phyloP scores from a whole-genome alignment of 1,284 basidiomycete species.

The Agroathelia rolfsii region DNA sequence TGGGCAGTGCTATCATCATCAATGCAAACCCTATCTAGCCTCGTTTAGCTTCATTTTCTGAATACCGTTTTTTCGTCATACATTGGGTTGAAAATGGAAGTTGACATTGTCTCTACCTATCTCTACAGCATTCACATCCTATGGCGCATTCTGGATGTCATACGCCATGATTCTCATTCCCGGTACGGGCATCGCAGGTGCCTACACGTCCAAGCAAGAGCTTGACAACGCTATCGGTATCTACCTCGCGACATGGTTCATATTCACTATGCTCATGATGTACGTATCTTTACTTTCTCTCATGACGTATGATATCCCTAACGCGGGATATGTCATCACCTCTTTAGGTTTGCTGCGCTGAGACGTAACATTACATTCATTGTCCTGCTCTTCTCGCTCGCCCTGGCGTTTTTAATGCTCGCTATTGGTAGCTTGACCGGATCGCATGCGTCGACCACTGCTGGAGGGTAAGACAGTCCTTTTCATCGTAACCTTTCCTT shows the following conservation, averaged over 20 bases:
- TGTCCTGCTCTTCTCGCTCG: constrained; percentile 65
- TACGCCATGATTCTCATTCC: constrained; percentile 63
- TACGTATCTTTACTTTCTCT: constrained; percentile 22
- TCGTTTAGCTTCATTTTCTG: too few species aligned
- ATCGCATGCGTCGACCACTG: too few species aligned
- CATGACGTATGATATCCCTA: not conserved
- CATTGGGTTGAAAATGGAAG: too few species aligned
- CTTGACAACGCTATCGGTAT: constrained; percentile 53
- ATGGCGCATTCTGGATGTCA: constrained; percentile 81
- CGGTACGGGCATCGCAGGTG: constrained; percentile 42
- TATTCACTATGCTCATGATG: constrained; percentile 58
- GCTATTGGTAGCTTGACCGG: constrained; percentile 33
- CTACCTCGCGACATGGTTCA: constrained; percentile 61
- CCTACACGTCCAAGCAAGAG: constrained; percentile 36
- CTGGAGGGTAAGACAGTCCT: constrained; percentile 16
- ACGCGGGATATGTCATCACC: too few species aligned
- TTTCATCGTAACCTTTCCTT: constrained; percentile 1
- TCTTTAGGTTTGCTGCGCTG: constrained; percentile 56
- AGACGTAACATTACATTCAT: constrained; percentile 60
- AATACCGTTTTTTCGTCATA: too few species aligned
- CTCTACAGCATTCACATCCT: constrained; percentile 68
- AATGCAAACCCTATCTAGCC: too few species aligned
- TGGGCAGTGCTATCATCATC: too few species aligned
- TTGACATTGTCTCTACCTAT: constrained; percentile 2
- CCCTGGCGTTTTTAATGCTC: constrained; percentile 52